phyloP scores from a whole-genome alignment of 176 grass and related monocot genomes.

The Hordeum vulgare region MorexV3_pseudomolecules_assembly NC_058522.1:326495573-326496072 shows the following conservation, averaged over 20 bases:
- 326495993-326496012: constrained; percentile 38
- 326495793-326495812: constrained; percentile 11
- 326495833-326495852: background rate
- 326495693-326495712: constrained; percentile 10
- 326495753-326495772: background rate
- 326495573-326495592: constrained; percentile 10
- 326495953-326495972: constrained; percentile 1
- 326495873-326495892: background rate
- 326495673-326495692: background rate
- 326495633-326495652: background rate
- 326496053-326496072: constrained; percentile 98
- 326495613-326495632: background rate
- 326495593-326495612: background rate
- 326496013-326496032: constrained; percentile 99
- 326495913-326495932: background rate
- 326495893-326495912: background rate
- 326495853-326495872: background rate
- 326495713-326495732: background rate
- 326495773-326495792: background rate
- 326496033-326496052: constrained; percentile 95
- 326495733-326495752: background rate
- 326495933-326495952: background rate
- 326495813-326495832: constrained; percentile 2
- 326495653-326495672: background rate
- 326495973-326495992: constrained; percentile 19